Percentiles rank a stretch among this genome's conserved stretches.
phyloP scores from a whole-genome alignment of 164 flowering plant genomes.

The Buxus sempervirens region DNA sequence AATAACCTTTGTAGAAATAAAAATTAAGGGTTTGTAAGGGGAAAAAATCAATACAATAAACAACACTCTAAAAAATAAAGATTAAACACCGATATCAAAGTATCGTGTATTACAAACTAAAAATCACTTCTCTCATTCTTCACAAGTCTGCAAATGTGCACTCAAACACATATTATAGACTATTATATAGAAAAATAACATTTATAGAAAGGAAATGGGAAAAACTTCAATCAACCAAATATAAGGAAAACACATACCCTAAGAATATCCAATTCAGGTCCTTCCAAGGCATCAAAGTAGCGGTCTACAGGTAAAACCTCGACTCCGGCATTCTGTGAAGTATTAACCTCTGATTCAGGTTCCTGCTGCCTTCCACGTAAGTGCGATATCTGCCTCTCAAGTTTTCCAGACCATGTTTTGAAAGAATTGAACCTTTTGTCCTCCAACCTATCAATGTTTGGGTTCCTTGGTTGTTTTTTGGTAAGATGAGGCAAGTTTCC shows the following conservation, averaged over 20 bases:
- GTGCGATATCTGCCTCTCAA: conserved; percentile 52
- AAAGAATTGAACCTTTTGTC: conserved; percentile 56
- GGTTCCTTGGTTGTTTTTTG: conserved; percentile 13
- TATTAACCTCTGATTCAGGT: conserved; percentile 7
- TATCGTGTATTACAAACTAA: too few species aligned
- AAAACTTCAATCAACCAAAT: not conserved
- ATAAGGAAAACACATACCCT: conserved; percentile 28
- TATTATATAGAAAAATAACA: not conserved
- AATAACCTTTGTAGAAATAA: too few species aligned
- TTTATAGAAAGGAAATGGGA: not conserved
- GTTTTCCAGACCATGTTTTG: conserved; percentile 62
- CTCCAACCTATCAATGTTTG: conserved; percentile 17
- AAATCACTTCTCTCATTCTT: too few species aligned
- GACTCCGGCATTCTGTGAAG: conserved; percentile 13
- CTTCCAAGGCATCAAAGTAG: conserved; percentile 65
- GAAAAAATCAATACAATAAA: too few species aligned
- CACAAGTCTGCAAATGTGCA: too few species aligned
- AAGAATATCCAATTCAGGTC: conserved; percentile 65
- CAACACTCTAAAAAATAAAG: too few species aligned
- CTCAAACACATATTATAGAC: not conserved
- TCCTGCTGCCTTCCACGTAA: conserved; percentile 39
- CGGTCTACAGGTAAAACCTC: conserved; percentile 47
- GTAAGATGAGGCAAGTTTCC: not conserved
- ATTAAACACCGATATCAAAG: too few species aligned
- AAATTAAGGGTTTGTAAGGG: too few species aligned